Evolutionary conservation across 2,329 filamentous ascomycete genomes (phyloP).

Genomic region (Passalora sequoiae): DNA sequence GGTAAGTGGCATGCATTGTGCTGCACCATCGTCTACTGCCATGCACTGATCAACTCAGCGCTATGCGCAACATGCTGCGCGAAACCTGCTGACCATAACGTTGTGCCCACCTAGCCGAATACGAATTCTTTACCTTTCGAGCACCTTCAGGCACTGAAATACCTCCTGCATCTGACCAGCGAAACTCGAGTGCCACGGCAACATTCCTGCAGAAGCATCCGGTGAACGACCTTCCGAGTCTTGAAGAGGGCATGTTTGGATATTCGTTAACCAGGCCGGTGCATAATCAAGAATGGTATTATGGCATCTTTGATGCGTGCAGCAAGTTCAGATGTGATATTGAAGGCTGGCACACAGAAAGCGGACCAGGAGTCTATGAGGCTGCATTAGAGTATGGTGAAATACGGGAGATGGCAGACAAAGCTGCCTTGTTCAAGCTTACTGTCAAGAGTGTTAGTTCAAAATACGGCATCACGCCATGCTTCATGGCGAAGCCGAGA

Average conservation of each 20-base stretch:
- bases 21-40: background rate
- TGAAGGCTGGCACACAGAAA: slow-evolving; percentile 95
- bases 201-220: slow-evolving; percentile 69
- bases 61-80: background rate
- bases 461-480: slow-evolving; percentile 86
- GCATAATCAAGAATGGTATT: slow-evolving; percentile 90
- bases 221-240: slow-evolving; percentile 64
- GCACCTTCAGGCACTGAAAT: slow-evolving; percentile 48
- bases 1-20: slow-evolving; percentile 50
- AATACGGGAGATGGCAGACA: slow-evolving; percentile 83
- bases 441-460: slow-evolving; percentile 83
- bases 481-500: slow-evolving; percentile 97
- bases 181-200: slow-evolving; percentile 64
- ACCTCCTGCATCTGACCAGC: slow-evolving; percentile 45
- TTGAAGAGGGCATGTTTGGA: slow-evolving; percentile 94
- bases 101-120: slow-evolving; percentile 61
- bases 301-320: slow-evolving; percentile 78
- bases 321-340: slow-evolving; percentile 72
- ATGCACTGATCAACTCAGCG: background rate
- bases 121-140: slow-evolving; percentile 90
- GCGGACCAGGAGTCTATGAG: slow-evolving; percentile 89
- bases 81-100: slow-evolving; percentile 15
- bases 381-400: slow-evolving; percentile 89
- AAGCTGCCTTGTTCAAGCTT: slow-evolving; percentile 89
- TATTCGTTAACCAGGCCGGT: slow-evolving; percentile 83